phyloP scores from a whole-genome alignment of 305 asterid species.

The Fraxinus nigra region DNA sequence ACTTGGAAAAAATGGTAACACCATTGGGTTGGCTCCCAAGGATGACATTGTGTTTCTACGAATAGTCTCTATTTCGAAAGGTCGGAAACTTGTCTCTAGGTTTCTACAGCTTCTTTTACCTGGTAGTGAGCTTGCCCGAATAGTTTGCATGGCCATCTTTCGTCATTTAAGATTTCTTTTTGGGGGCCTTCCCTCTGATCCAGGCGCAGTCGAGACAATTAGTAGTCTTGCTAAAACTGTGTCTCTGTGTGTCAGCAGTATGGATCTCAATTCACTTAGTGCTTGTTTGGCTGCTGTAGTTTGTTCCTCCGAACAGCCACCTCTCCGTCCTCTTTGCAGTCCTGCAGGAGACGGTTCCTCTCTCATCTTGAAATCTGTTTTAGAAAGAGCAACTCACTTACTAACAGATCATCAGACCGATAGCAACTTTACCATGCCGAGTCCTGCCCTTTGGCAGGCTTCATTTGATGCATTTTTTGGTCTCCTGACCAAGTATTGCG shows the following conservation, averaged over 20 bases:
- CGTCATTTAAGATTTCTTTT: slow-evolving; percentile 81
- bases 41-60: slow-evolving; percentile 84
- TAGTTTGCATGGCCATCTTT: slow-evolving; percentile 93
- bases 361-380: slow-evolving; percentile 67
- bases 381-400: slow-evolving; percentile 75
- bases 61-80: slow-evolving; percentile 78
- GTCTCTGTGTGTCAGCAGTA: slow-evolving; percentile 47
- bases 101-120: slow-evolving; percentile 82
- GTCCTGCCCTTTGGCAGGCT: slow-evolving; percentile 90
- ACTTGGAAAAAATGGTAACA: slow-evolving; percentile 59
- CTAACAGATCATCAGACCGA: slow-evolving; percentile 55
- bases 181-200: slow-evolving; percentile 70
- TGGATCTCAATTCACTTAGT: slow-evolving; percentile 90
- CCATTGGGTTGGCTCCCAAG: slow-evolving; percentile 62
- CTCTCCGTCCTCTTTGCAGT: slow-evolving; percentile 88
- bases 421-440: slow-evolving; percentile 57
- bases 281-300: slow-evolving; percentile 97
- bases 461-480: slow-evolving; percentile 87
- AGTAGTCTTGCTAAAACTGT: slow-evolving; percentile 63
- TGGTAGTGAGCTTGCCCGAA: slow-evolving; percentile 75
- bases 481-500: slow-evolving; percentile 74
- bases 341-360: slow-evolving; percentile 94
- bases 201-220: slow-evolving; percentile 52
- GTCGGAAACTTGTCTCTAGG: slow-evolving; percentile 76
- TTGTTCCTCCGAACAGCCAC: slow-evolving; percentile 94